These are phyloP conservation scores for Globisporangium uncinulatum DNA, from an alignment of 352 stramenopile species.

Conservation along the genomic window DNA sequence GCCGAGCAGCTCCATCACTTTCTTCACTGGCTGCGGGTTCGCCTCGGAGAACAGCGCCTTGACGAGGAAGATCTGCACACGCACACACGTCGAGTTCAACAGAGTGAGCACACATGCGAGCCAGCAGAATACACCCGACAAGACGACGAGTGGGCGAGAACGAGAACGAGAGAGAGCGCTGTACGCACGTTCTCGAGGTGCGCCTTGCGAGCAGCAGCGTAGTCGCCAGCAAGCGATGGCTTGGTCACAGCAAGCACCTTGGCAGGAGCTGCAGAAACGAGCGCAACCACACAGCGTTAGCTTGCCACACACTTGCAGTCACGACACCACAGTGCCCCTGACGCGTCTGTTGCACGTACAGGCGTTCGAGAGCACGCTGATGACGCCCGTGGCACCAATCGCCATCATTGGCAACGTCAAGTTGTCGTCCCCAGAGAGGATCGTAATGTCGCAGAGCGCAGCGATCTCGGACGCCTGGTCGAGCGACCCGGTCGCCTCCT, in stretches of 20 bases:
- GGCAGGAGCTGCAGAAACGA: constrained; percentile 45
- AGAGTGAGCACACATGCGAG: background rate
- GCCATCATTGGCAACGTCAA: constrained; percentile 88
- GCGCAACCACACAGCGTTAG: background rate
- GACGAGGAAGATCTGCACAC: constrained; percentile 77
- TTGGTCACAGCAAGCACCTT: constrained; percentile 84
- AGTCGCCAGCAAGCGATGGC: constrained; percentile 78
- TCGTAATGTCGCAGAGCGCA: constrained; percentile 87
- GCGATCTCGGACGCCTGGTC: constrained; percentile 88
- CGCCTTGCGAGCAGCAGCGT: constrained; percentile 64
- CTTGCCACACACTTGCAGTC: background rate
- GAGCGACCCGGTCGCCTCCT: constrained; percentile 95
- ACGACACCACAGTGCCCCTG: background rate
- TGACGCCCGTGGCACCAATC: constrained; percentile 85
- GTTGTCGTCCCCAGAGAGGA: constrained; percentile 89
- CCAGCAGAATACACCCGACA: background rate
- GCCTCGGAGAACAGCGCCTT: constrained; percentile 90
- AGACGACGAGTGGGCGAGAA: background rate
- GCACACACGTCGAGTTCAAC: no score
- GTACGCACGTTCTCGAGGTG: constrained; percentile 78
- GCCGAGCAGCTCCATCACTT: constrained; percentile 82
- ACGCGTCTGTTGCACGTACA: constrained; percentile 29
- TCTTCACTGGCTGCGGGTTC: constrained; percentile 91
- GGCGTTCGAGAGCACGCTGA: constrained; percentile 89
- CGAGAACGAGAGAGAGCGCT: background rate